phyloP scores from a whole-genome alignment of 441 rosid genomes.

The Populus tomentosa region DNA sequence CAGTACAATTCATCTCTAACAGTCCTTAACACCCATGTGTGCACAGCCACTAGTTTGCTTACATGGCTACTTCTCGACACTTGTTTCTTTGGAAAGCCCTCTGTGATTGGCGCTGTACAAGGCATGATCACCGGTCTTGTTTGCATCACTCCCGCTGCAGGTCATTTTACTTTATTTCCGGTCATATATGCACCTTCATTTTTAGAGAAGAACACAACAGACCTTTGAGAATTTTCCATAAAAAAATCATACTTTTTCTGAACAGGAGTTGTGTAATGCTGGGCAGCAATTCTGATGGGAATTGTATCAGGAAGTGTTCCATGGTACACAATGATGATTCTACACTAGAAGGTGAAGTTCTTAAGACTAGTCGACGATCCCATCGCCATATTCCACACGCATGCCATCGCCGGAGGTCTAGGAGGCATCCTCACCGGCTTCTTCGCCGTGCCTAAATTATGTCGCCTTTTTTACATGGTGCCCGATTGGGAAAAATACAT shows the following conservation, averaged over 20 bases:
- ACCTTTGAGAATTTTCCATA: neutral
- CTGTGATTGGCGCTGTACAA: constrained; percentile 46
- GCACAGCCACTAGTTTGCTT: constrained; percentile 48
- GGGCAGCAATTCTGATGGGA: constrained; percentile 60
- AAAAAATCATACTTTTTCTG: no score
- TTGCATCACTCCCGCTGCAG: constrained; percentile 63
- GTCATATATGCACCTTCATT: neutral
- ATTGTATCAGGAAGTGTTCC: constrained; percentile 51
- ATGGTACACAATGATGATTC: constrained; percentile 60
- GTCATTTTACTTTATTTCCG: constrained; percentile 12
- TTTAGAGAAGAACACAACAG: no score
- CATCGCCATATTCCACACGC: constrained; percentile 58
- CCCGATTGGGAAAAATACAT: constrained; percentile 37
- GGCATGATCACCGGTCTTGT: constrained; percentile 66
- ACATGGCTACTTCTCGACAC: constrained; percentile 44
- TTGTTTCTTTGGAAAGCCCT: constrained; percentile 36
- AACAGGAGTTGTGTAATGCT: constrained; percentile 48
- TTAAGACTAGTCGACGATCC: constrained; percentile 43
- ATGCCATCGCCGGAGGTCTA: constrained; percentile 48
- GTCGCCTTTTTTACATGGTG: constrained; percentile 39
- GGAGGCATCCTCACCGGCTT: constrained; percentile 57
- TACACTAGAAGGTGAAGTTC: constrained; percentile 32
- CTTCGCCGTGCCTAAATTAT: constrained; percentile 42
- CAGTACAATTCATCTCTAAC: constrained; percentile 40
- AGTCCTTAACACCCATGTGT: constrained; percentile 53